Evolutionary conservation across 768 basidiomycete genomes (phyloP), one percentile per base, ranked within the genome.

Genomic region (Pleurotus salmoneostramineus): DNA sequence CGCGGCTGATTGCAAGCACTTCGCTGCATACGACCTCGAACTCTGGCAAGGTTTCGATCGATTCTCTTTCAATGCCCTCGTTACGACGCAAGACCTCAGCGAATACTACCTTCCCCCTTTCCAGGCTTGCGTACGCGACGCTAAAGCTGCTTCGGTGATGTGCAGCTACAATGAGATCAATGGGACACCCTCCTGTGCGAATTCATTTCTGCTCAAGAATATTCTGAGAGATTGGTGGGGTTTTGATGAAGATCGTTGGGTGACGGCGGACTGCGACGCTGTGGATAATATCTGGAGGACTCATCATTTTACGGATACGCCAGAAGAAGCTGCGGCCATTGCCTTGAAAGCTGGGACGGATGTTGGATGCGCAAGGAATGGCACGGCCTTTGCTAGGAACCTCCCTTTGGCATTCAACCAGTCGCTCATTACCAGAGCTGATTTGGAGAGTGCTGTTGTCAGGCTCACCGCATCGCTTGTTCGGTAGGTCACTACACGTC

Each of bases 111-210:
- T 80, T 8, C 82, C 78, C 0, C 67, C 81, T 3, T 85, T 84
- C 77, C 80, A 83, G 65, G 73, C 69, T 47, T 84, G 83, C 62
- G 82, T 82, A 11, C 74, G 83, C 36, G 84, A 85, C 61, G 83
- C 83, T 5, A 81, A 82, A 62, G 83, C 80, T 34, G 80, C 74
- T 2, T 79, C 79, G 14, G 72, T 83, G 36, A 84, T 84, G 83
- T 85, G 83, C 71, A 81, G 78, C 60, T 85, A 84, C 64, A 85
- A 84, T 59, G 78, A 82, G 6, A 81, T 85, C 15, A 84, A 84
- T 58, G 83, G 83, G 2, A 67, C 84, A 32, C 83, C 83, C 4
- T 72, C 79, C 1, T 85, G 83, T 62, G 83, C 81, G 31, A 77
- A 75, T 62, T 71, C 75, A 1, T 84, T 77, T 62, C 71, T 85